Conservation (phyloP, 1,284 basidiomycete species). For the Hemileia vastatrix region DNA sequence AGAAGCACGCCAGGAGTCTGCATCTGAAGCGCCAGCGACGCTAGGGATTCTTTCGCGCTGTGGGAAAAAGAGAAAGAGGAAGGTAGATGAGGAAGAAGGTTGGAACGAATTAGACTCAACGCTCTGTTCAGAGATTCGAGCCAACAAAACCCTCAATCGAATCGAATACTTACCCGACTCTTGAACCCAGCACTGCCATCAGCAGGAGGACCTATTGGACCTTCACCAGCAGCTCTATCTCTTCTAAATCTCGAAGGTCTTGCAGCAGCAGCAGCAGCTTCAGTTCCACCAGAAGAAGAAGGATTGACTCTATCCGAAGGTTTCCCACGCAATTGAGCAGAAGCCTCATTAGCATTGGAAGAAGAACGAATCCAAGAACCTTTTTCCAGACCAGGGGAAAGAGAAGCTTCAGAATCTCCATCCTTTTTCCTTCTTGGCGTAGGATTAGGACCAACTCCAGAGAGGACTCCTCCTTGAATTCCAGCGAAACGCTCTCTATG, state of each 20-base stretch:
- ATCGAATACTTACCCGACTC: slow-evolving; percentile 24
- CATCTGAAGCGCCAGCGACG: neutral
- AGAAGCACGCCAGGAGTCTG: neutral
- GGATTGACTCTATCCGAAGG: slow-evolving; percentile 1
- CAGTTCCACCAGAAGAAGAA: slow-evolving; percentile 3
- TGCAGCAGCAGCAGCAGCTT: neutral
- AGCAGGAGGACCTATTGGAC: slow-evolving; percentile 36
- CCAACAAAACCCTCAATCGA: slow-evolving; percentile 25
- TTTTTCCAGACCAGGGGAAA: slow-evolving; percentile 10
- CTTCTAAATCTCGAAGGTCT: slow-evolving; percentile 19
- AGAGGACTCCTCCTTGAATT: slow-evolving; percentile 35
- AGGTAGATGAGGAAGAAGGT: slow-evolving; percentile 3
- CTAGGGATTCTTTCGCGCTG: slow-evolving; percentile 8
- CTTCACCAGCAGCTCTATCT: slow-evolving; percentile 34
- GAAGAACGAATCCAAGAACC: neutral
- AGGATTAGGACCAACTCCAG: slow-evolving; percentile 31
- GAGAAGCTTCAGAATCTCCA: slow-evolving; percentile 29
- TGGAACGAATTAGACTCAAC: slow-evolving; percentile 1
- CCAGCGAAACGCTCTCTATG: slow-evolving; percentile 33
- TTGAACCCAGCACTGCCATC: slow-evolving; percentile 37
- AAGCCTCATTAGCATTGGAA: neutral
- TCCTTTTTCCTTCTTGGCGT: slow-evolving; percentile 31
- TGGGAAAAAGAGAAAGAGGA: neutral
- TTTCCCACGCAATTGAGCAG: slow-evolving; percentile 3
- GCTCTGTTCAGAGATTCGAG: neutral